Evolutionary conservation across 345 rosid genomes (phyloP), one percentile per base, ranked within the genome.

Genomic region (Raphanus raphanistrum): DNA sequence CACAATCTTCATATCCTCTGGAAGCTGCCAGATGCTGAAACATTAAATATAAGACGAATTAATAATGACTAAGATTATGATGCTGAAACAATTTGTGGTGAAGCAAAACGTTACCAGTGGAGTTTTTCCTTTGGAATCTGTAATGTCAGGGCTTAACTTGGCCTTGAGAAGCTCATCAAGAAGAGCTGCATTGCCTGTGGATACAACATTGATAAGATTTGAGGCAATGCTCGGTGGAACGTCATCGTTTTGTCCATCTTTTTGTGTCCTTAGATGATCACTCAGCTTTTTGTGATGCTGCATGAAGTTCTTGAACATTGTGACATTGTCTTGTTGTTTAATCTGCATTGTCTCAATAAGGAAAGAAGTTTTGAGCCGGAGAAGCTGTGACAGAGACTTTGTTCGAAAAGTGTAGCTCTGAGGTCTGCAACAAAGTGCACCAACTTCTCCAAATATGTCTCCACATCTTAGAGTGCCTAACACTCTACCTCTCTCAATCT

Each of bases 381-480:
- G 79, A 67, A 94, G 93, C 38, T 92, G 97, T 0, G 97, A 90
- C 6, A 94, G 88, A 8, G 92, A 84, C 82, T 80, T 88, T 0
- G 98, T 88, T 31, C 95, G 87, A 48, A 83, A 94, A 3, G 93
- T 88, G 79, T 81, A 87, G 72, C 84, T 75, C 7, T 94, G 98
- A 32, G 90, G 92, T 58, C 80, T 85, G 81, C 89, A 81, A 65
- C 95, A 90, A 71, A 94, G 89, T 0, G 86, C 93, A 25, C 97
- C 96, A 21, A 87, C 89, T 82, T 94, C 98, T 60, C 97, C 98
- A 79, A 94, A 94, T 84, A 90, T 84, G 78, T 90, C 92, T 74
- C 87, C 86, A 11, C 88, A 78, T 6, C 82, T 82, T 78, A 94
- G 64, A 35, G 82, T 87, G 71, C 95, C 97, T 3, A 88, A 78